These are phyloP conservation scores for Fusarium hostae DNA, from an alignment of 2,329 filamentous ascomycete species.

Conservation along the genomic window DNA sequence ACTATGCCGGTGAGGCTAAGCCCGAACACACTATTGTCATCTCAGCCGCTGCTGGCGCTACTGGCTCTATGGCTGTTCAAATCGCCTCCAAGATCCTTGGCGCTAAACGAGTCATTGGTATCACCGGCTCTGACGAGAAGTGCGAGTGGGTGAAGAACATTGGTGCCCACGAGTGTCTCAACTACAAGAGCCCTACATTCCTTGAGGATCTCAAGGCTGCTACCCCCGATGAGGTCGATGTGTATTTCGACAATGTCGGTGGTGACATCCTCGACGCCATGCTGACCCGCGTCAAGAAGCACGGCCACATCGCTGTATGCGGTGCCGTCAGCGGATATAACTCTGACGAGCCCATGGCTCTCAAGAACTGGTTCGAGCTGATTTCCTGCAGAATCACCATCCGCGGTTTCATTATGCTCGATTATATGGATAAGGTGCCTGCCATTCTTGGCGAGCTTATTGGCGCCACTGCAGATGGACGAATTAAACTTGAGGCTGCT, in stretches of 20 bases:
- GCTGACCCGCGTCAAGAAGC: constrained; percentile 45
- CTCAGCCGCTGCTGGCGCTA: constrained; percentile 45
- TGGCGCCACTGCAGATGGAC: constrained; percentile 43
- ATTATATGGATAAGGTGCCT: constrained; percentile 46
- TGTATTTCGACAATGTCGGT: constrained; percentile 48
- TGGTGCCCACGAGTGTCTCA: constrained; percentile 44
- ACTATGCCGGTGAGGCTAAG: constrained; percentile 42
- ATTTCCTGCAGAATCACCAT: constrained; percentile 43
- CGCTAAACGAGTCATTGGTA: constrained; percentile 46
- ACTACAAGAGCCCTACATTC: constrained; percentile 48
- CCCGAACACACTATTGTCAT: constrained; percentile 46
- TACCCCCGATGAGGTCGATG: constrained; percentile 45
- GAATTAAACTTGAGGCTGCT: constrained; percentile 40
- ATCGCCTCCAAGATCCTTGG: constrained; percentile 45
- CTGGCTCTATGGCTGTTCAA: constrained; percentile 46
- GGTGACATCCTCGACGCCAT: constrained; percentile 44
- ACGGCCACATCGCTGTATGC: constrained; percentile 43
- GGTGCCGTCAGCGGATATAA: constrained; percentile 44
- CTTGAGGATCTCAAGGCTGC: constrained; percentile 42
- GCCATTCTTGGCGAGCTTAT: constrained; percentile 43
- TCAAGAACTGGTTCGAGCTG: constrained; percentile 46
- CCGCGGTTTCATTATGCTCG: constrained; percentile 46
- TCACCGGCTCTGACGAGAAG: constrained; percentile 45
- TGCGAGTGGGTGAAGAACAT: constrained; percentile 45
- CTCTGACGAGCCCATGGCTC: constrained; percentile 43